A percentile compares a stretch with the other conserved stretches of the same genome.
phyloP scores from a whole-genome alignment of 768 basidiomycete genomes.

The Neoboletus magnificus region DNA sequence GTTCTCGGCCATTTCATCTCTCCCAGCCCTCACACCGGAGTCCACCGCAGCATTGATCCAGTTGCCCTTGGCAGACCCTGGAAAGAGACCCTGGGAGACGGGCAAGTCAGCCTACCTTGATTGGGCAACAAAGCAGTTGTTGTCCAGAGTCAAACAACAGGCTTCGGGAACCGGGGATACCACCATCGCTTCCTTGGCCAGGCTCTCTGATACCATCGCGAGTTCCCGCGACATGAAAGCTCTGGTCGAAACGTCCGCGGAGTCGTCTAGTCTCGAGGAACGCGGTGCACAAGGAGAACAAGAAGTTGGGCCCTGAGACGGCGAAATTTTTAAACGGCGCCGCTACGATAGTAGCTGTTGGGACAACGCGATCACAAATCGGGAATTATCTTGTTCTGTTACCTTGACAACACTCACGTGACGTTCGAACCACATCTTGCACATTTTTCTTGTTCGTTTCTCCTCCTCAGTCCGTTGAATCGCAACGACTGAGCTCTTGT shows the following conservation, averaged over 20 bases:
- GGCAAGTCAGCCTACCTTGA: constrained; percentile 70
- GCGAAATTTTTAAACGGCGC: too few relatives aligned
- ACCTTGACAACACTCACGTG: too few relatives aligned
- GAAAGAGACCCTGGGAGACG: constrained; percentile 77
- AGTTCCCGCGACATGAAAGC: constrained; percentile 17
- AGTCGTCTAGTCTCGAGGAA: neutral
- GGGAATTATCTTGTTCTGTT: too few relatives aligned
- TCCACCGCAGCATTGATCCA: constrained; percentile 36
- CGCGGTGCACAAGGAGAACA: neutral
- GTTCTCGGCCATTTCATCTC: constrained; percentile 46
- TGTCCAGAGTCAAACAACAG: constrained; percentile 33
- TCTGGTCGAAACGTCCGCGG: constrained; percentile 12
- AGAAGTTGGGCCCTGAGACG: neutral
- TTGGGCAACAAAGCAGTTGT: constrained; percentile 66
- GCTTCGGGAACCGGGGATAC: constrained; percentile 15
- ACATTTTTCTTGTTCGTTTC: too few relatives aligned
- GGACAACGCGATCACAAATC: too few relatives aligned
- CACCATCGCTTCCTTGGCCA: constrained; percentile 20
- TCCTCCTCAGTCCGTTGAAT: too few relatives aligned
- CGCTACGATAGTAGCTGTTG: neutral
- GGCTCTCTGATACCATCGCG: constrained; percentile 17
- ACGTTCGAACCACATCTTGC: too few relatives aligned
- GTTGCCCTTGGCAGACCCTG: constrained; percentile 44
- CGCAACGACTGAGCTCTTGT: too few relatives aligned
- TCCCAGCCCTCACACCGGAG: constrained; percentile 45